These are phyloP conservation scores for Earliella scabrosa DNA, from an alignment of 1,284 basidiomycete genomes.

Conservation along the genomic window DNA sequence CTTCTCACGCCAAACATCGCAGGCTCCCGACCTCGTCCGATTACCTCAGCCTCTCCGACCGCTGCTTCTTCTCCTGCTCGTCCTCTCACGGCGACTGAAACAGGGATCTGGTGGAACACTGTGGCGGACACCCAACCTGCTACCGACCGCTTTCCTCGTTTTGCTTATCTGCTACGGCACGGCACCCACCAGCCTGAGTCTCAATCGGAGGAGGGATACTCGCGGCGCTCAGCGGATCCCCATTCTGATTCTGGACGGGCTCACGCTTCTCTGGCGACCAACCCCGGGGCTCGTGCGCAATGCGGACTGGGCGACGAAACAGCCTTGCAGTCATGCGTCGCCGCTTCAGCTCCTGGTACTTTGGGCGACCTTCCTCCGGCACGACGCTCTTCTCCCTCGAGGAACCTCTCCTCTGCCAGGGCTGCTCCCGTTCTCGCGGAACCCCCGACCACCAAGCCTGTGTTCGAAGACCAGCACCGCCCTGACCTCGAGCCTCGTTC, in stretches of 20 bases:
- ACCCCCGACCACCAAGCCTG: conserved; percentile 10
- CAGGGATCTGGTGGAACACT: conserved; percentile 17
- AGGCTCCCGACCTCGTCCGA: conserved; percentile 17
- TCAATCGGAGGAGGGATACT: conserved; percentile 18
- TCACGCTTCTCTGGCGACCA: conserved; percentile 25
- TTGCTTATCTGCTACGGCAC: conserved; percentile 25
- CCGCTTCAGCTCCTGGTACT: conserved; percentile 24
- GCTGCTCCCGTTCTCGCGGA: conserved; percentile 10
- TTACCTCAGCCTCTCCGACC: conserved; percentile 20
- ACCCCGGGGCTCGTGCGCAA: conserved; percentile 24
- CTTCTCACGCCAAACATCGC: conserved; percentile 22
- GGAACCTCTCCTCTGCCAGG: conserved; percentile 19
- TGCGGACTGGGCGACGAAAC: conserved; percentile 26
- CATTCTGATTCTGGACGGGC: conserved; percentile 13
- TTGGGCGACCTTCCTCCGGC: conserved; percentile 12
- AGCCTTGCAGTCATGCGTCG: conserved; percentile 27
- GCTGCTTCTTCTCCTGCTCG: conserved; percentile 7
- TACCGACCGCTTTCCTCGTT: conserved; percentile 29
- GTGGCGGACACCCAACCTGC: conserved; percentile 18
- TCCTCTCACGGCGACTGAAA: conserved; percentile 15
- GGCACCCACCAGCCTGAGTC: conserved; percentile 19
- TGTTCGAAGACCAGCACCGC: conserved; percentile 5
- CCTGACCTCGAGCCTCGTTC: conserved; percentile 6
- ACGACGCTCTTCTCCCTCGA: conserved; percentile 21
- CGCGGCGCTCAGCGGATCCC: conserved; percentile 27